A percentile compares a stretch with the other conserved stretches of the same genome.
Evolutionary conservation across 129 eudicot species (phyloP).

Genomic region (Kitagawia praeruptora): DNA sequence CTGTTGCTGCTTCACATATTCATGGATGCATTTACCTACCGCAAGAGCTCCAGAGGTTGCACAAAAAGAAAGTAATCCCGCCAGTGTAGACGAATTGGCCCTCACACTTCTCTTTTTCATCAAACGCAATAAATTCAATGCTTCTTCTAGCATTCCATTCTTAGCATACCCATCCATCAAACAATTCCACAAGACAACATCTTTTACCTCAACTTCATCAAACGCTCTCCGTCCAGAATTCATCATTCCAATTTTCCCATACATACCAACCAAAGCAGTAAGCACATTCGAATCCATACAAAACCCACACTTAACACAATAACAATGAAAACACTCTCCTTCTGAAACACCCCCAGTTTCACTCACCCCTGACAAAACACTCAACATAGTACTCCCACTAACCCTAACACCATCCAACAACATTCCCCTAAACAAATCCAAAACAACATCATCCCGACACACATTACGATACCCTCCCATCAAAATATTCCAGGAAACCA

Average conservation of each 20-base stretch:
- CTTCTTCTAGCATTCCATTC: slow-evolving; percentile 22
- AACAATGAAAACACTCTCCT: slow-evolving; percentile 23
- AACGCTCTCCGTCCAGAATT: slow-evolving; percentile 23
- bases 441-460: slow-evolving; percentile 9
- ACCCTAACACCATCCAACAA: slow-evolving; percentile 11
- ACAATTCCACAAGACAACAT: slow-evolving; percentile 38
- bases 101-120: slow-evolving; percentile 13
- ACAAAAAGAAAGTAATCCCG: slow-evolving; percentile 27
- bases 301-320: slow-evolving; percentile 27
- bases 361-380: slow-evolving; percentile 23
- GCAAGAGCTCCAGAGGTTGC: slow-evolving; percentile 23
- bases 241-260: slow-evolving; percentile 16
- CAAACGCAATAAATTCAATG: slow-evolving; percentile 8
- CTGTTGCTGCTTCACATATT: slow-evolving; percentile 20
- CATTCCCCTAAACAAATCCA: slow-evolving; percentile 26
- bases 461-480: slow-evolving; percentile 28
- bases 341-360: slow-evolving; percentile 7
- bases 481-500: slow-evolving; percentile 34
- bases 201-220: slow-evolving; percentile 25
- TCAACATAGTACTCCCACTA: slow-evolving; percentile 19
- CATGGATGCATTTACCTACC: slow-evolving; percentile 17
- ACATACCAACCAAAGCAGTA: slow-evolving; percentile 27
- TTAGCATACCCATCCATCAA: slow-evolving; percentile 30
- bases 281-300: slow-evolving; percentile 16
- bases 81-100: slow-evolving; percentile 32